Base-by-base conservation (phyloP, 495 filamentous ascomycete species). In the Hyphodiscus hymeniophilus region DNA sequence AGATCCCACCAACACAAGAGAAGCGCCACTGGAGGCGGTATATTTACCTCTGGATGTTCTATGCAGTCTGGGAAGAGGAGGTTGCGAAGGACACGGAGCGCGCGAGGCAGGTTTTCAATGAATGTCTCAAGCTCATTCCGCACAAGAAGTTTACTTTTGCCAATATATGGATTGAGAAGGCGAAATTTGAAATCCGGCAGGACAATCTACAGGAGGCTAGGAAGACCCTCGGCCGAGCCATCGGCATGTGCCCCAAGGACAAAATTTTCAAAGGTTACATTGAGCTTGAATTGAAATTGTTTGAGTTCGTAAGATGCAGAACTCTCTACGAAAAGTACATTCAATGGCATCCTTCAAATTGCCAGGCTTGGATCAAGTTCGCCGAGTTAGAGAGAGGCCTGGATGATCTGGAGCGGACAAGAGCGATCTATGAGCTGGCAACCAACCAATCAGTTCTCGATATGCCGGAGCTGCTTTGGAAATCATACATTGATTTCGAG, bases 91-190 rank as follows among this genome's bases (percentile, higher is more conserved):
- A 97, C 56, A 61, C 79, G 30, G 76, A 83, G 17, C 81, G 94
- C 30, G 89, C 91, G 7, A 77, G 86, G 23, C 85, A 95, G 58
- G 87, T 98, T 55, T 97, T 95, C 68, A 74, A 85, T 47, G 85
- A 91, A 52, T 94, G 87, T 51, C 67, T 97, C 30, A 83, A 81
- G 56, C 68, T 96, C 20, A 82, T 97, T 52, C 94, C 92, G 0
- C 91, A 98, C 69, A 94, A 95, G 63, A 85, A 87, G 55, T 98
- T 97, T 68, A 96, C 92, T 1, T 98, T 96, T 63, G 87, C 89
- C 63, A 98, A 98, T 60, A 71, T 97, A 44, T 97, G 94, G 92
- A 69, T 96, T 15, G 72, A 91, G 65, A 90, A 88, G 58, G 90
- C 91, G 7, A 87, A 94, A 47, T 95, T 96, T 59, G 89, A 96